A percentile compares a stretch with the other conserved stretches of the same genome.
Evolutionary conservation across 352 stramenopile species (phyloP).

Genomic region (Phytophthora cactorum): DNA sequence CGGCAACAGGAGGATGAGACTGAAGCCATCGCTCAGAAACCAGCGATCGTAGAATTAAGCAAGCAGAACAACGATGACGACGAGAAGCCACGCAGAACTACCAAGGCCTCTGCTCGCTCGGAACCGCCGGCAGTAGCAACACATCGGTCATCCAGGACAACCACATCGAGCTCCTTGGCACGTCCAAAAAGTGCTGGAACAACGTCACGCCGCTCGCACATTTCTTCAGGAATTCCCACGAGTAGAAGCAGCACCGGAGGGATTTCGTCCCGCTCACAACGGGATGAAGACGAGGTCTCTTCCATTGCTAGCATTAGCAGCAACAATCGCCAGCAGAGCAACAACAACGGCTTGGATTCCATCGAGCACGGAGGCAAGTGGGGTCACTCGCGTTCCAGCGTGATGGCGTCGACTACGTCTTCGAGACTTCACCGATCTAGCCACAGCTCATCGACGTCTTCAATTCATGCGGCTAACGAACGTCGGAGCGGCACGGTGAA

Average conservation of each 20-base stretch:
- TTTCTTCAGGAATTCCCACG: slow-evolving; percentile 7
- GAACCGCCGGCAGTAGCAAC: slow-evolving; percentile 28
- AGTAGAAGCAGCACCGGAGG: slow-evolving; percentile 17
- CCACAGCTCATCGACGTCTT: slow-evolving; percentile 46
- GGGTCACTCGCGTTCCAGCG: slow-evolving; percentile 47
- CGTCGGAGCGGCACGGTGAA: slow-evolving; percentile 24
- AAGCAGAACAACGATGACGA: slow-evolving; percentile 39
- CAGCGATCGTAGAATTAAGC: slow-evolving; percentile 6
- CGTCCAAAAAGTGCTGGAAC: slow-evolving; percentile 57
- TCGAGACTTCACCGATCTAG: slow-evolving; percentile 42
- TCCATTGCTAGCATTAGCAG: slow-evolving; percentile 30
- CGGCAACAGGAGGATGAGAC: slow-evolving; percentile 31
- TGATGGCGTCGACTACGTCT: slow-evolving; percentile 34
- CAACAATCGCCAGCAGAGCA: slow-evolving; percentile 44
- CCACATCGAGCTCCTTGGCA: slow-evolving; percentile 35
- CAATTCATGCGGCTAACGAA: slow-evolving; percentile 23
- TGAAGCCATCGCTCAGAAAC: slow-evolving; percentile 11
- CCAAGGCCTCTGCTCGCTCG: slow-evolving; percentile 49
- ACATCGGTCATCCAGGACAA: slow-evolving; percentile 26
- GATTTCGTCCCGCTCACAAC: slow-evolving; percentile 32
- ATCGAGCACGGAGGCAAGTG: slow-evolving; percentile 50
- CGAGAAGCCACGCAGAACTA: slow-evolving; percentile 42
- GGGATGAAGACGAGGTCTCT: slow-evolving; percentile 40
- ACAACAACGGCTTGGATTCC: slow-evolving; percentile 42
- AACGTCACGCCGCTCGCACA: slow-evolving; percentile 19